These are phyloP conservation scores for Pythium guiyangense DNA, from an alignment of 352 stramenopile genomes.

Conservation along the genomic window DNA sequence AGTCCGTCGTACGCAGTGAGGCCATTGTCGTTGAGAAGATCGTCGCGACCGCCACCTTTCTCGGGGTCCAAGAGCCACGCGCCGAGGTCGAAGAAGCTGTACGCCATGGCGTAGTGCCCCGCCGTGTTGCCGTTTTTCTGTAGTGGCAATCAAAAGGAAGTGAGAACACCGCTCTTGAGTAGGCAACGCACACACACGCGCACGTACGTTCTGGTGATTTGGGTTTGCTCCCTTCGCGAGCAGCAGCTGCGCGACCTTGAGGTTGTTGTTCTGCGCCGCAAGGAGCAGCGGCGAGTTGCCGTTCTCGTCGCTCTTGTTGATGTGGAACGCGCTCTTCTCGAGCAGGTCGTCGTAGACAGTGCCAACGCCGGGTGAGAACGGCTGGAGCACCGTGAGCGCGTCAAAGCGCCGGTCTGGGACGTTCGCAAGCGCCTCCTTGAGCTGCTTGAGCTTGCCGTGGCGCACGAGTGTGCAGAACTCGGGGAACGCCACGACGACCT, in stretches of 20 bases:
- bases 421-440: slow-evolving; percentile 86
- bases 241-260: slow-evolving; percentile 88
- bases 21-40: slow-evolving; percentile 89
- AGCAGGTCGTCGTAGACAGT: slow-evolving; percentile 90
- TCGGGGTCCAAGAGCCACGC: slow-evolving; percentile 88
- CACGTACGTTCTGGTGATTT: slow-evolving; percentile 86
- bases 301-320: slow-evolving; percentile 88
- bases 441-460: slow-evolving; percentile 84
- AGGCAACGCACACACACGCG: not conserved
- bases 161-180: not conserved
- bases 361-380: slow-evolving; percentile 78
- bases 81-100: slow-evolving; percentile 89
- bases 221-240: slow-evolving; percentile 87
- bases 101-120: slow-evolving; percentile 92
- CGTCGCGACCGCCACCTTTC: slow-evolving; percentile 78
- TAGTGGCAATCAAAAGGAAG: no score
- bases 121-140: slow-evolving; percentile 88
- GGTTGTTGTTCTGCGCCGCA: slow-evolving; percentile 86
- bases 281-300: slow-evolving; percentile 89
- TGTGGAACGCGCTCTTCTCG: slow-evolving; percentile 86
- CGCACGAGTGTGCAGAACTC: slow-evolving; percentile 83
- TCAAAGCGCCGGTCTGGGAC: slow-evolving; percentile 88
- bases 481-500: slow-evolving; percentile 55
- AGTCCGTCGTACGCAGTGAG: slow-evolving; percentile 92
- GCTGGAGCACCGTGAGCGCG: slow-evolving; percentile 46